Conservation (phyloP, 2,329 filamentous ascomycete genomes). For the Ascochyta clinopodiicola region DNA sequence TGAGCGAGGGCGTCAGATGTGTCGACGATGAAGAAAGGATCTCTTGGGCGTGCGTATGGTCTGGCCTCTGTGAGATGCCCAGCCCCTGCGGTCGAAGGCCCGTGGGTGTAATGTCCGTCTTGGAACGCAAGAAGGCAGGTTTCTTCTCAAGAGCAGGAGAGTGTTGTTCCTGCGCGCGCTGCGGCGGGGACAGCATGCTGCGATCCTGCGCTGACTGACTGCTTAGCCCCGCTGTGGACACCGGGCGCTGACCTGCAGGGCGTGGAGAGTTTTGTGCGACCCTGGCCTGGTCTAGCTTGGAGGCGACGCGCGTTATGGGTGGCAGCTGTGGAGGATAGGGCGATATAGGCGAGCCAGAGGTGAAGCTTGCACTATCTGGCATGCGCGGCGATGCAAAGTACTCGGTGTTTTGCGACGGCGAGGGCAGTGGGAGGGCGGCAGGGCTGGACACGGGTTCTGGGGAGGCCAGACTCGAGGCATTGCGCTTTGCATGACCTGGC, state of each 20-base stretch:
- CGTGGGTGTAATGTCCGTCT: slow-evolving; percentile 33
- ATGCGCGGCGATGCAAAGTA: slow-evolving; percentile 41
- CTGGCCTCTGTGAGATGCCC: slow-evolving; percentile 32
- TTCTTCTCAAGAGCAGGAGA: slow-evolving; percentile 31
- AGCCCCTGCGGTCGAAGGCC: slow-evolving; percentile 41
- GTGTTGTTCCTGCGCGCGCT: slow-evolving; percentile 22
- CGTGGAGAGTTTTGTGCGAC: slow-evolving; percentile 18
- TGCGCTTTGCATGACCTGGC: slow-evolving; percentile 48
- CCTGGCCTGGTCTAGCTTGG: slow-evolving; percentile 36
- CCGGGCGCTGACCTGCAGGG: slow-evolving; percentile 18
- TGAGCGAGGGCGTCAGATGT: slow-evolving; percentile 30
- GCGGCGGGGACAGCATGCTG: slow-evolving; percentile 30
- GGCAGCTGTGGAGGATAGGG: slow-evolving; percentile 49
- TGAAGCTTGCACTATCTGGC: slow-evolving; percentile 37
- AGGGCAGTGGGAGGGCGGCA: slow-evolving; percentile 32
- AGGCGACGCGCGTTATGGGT: slow-evolving; percentile 49
- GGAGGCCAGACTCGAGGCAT: slow-evolving; percentile 43
- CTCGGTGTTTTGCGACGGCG: slow-evolving; percentile 39
- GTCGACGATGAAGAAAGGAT: slow-evolving; percentile 27
- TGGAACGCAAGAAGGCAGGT: slow-evolving; percentile 28
- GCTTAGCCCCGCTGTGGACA: slow-evolving; percentile 11
- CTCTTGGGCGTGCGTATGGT: slow-evolving; percentile 24
- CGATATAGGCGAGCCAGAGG: slow-evolving; percentile 46
- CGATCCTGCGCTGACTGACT: slow-evolving; percentile 19
- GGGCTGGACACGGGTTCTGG: slow-evolving; percentile 41